Base-by-base conservation (phyloP, 768 basidiomycete species). In the Lactifluus rugatus region DNA sequence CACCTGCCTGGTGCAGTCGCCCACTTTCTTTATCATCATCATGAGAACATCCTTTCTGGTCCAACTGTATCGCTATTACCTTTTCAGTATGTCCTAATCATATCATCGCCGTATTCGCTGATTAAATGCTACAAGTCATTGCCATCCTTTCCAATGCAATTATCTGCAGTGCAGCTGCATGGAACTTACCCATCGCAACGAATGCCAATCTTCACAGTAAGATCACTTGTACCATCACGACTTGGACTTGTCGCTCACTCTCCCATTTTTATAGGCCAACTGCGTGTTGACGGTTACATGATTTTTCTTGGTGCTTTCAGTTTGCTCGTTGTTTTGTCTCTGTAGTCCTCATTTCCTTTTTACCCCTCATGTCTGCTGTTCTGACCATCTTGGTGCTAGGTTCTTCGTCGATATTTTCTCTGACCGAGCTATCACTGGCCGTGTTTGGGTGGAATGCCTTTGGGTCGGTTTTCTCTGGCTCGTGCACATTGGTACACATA, bases 141-240 rank as follows among this genome's bases (percentile, higher is more conserved):
- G n/a, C 48, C 26, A 48, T 64, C 16, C 6, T 53, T 41, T 62
- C 61, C 34, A 58, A 34, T 56, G 57, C 63, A 17, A 55, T 64
- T 36, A 58, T 64, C 61, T 64, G 61, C 63, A 64, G 57, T 44
- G 57, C 55, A 48, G 63, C 57, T 37, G 61, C 49, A 32, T 64
- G 63, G 63, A 64, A 59, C 34, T 32, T 64, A 6, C 36, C 56
- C 44, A 23, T 54, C 39, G 52, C 61, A 11, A 53, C 52, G 21
- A 52, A 17, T 45, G 42, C 46, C 21, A 19, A 37, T 26, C 6
- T 59, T 34, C 37, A 16, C 36, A 34, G 63, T 64, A 37, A 48
- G 56, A 5, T 11, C 3, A 0, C 32, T 17, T 17, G 13, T 21
- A 8, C 14, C 9, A n/a, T 3, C 28, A 7, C 11, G 9, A 16